Conservation (phyloP, 495 filamentous ascomycete genomes). For the Xylaria scruposa region DNA sequence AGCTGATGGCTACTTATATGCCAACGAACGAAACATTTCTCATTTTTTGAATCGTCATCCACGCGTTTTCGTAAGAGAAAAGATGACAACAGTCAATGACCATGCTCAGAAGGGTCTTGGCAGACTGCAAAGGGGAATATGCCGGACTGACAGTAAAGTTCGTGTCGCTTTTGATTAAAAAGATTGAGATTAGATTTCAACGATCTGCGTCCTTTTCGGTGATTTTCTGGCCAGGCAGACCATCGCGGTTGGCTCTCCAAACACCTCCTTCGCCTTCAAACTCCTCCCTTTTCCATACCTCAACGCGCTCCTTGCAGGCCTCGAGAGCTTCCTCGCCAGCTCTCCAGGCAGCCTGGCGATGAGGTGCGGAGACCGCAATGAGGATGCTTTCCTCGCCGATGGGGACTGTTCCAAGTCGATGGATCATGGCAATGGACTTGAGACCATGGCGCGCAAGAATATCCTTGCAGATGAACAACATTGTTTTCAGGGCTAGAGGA, state of each 20-base stretch:
- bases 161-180: not conserved
- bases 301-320: constrained; percentile 79
- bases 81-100: not conserved
- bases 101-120: not conserved
- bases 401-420: constrained; percentile 86
- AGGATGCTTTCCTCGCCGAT: constrained; percentile 91
- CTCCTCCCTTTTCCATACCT: constrained; percentile 96
- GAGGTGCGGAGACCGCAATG: constrained; percentile 84
- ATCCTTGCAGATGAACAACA: constrained; percentile 69
- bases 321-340: constrained; percentile 92
- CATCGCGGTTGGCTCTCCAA: constrained; percentile 92
- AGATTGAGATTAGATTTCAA: not conserved
- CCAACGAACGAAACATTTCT: not conserved
- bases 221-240: constrained; percentile 58
- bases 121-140: not conserved
- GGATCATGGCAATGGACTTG: constrained; percentile 75
- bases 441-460: constrained; percentile 67
- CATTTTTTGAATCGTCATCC: not conserved
- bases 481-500: constrained; percentile 75
- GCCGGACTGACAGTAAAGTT: no score
- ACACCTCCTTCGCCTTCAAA: constrained; percentile 79
- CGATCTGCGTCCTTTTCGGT: constrained; percentile 30
- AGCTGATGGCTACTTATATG: not conserved
- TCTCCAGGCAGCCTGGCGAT: constrained; percentile 87
- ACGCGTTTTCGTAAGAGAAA: not conserved